A percentile compares a stretch with the other conserved stretches of the same genome.
Evolutionary conservation across 2,329 filamentous ascomycete genomes (phyloP).

Genomic region (Mycosphaerelloides madeirae): DNA sequence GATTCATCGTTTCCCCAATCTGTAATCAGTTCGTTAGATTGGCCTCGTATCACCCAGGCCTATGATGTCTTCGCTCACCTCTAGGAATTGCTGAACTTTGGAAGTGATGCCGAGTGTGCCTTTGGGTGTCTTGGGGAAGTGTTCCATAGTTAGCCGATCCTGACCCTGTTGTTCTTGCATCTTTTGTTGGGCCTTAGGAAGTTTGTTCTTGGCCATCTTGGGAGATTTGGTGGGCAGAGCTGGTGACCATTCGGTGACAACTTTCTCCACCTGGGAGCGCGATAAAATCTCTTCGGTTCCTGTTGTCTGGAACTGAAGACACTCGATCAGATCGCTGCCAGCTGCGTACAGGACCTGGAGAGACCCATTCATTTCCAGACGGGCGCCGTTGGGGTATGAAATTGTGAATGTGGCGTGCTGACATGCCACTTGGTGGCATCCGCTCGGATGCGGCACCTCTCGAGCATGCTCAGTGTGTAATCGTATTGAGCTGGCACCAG

Average conservation of each 20-base stretch:
- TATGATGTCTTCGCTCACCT: slow-evolving; percentile 42
- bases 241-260: slow-evolving; percentile 45
- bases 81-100: slow-evolving; percentile 56
- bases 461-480: slow-evolving; percentile 69
- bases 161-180: slow-evolving; percentile 42
- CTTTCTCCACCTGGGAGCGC: slow-evolving; percentile 52
- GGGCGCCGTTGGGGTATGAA: slow-evolving; percentile 78
- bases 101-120: slow-evolving; percentile 53
- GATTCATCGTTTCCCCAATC: slow-evolving; percentile 61
- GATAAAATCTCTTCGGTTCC: slow-evolving; percentile 81
- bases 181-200: slow-evolving; percentile 33
- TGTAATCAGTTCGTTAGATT: slow-evolving; percentile 30
- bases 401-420: slow-evolving; percentile 76
- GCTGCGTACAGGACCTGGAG: slow-evolving; percentile 75
- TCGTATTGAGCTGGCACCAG: slow-evolving; percentile 79
- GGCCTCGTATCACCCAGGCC: slow-evolving; percentile 1
- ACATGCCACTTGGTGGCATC: slow-evolving; percentile 71
- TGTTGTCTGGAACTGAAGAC: slow-evolving; percentile 74
- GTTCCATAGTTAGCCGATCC: slow-evolving; percentile 41
- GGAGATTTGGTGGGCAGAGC: slow-evolving; percentile 45
- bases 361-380: slow-evolving; percentile 51
- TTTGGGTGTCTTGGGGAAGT: slow-evolving; percentile 43
- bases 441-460: slow-evolving; percentile 55
- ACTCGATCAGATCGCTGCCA: slow-evolving; percentile 69
- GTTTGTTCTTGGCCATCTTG: slow-evolving; percentile 53